Evolutionary conservation across 2,329 filamentous ascomycete genomes (phyloP).

Genomic region (Penicillium sp.): DNA sequence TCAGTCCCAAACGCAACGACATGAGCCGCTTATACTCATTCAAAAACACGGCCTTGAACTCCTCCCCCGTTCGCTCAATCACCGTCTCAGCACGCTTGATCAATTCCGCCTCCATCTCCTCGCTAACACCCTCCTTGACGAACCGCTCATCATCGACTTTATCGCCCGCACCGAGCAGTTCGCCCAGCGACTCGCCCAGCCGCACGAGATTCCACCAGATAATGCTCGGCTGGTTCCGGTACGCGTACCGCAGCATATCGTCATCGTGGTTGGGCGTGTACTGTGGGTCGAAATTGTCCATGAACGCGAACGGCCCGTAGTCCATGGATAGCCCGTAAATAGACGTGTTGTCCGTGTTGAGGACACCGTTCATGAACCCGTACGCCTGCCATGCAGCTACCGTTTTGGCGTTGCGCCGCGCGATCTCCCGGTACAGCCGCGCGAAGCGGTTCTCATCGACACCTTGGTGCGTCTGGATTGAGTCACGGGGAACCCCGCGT

Average conservation of each 20-base stretch:
- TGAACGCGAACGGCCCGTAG: constrained; percentile 95
- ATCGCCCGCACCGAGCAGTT: constrained; percentile 77
- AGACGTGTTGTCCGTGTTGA: constrained; percentile 98
- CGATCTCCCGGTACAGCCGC: constrained; percentile 83
- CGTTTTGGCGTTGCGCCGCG: constrained; percentile 79
- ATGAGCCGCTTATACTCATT: constrained; percentile 88
- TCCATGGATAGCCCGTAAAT: constrained; percentile 87
- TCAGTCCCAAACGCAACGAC: constrained; percentile 75
- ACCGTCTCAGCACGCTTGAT: constrained; percentile 79
- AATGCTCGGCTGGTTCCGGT: constrained; percentile 90
- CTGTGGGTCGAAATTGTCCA: constrained; percentile 91
- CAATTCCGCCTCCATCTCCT: constrained; percentile 69
- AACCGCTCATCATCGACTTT: constrained; percentile 73
- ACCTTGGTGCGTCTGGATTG: constrained; percentile 67
- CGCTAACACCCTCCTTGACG: constrained; percentile 68
- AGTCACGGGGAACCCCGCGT: constrained; percentile 58
- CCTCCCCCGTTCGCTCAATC: constrained; percentile 78
- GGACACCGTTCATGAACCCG: constrained; percentile 97
- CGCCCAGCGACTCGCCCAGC: constrained; percentile 83
- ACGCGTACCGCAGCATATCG: constrained; percentile 80
- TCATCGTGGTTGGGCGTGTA: constrained; percentile 99
- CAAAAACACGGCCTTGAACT: constrained; percentile 85
- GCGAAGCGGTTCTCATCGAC: constrained; percentile 82
- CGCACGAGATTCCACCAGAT: constrained; percentile 99
- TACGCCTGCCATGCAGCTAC: constrained; percentile 97